A percentile compares a stretch with the other conserved stretches of the same genome.
These are phyloP conservation scores for Cyanophora paradoxa DNA, from an alignment of 78 protist genomes.

Conservation along the genomic window DNA sequence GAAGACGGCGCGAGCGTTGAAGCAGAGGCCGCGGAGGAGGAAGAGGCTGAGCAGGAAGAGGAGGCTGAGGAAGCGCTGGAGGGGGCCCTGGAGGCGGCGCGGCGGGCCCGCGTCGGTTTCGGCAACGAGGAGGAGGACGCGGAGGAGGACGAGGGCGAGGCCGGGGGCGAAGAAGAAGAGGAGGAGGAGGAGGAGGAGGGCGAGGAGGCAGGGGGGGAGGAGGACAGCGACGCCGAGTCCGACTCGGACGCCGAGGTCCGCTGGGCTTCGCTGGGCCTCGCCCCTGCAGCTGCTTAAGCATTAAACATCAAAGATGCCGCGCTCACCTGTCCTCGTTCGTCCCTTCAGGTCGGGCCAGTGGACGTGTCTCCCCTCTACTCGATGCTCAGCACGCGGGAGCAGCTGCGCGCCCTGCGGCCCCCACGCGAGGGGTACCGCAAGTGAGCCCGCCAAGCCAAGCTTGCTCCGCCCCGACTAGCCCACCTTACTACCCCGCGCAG, in stretches of 20 bases:
- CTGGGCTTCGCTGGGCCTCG: no score
- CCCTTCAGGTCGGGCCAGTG: conserved; percentile 25
- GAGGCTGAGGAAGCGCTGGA: conserved; percentile 16
- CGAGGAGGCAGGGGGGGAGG: conserved; percentile 15
- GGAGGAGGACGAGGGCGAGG: conserved; percentile 14
- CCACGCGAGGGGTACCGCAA: conserved; percentile 5
- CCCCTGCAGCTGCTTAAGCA: neutral
- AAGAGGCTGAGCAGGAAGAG: neutral
- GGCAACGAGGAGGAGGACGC: conserved; percentile 9
- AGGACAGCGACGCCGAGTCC: neutral
- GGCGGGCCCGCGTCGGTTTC: neutral
- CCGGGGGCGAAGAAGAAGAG: neutral
- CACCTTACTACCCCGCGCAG: no score
- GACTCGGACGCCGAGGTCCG: neutral
- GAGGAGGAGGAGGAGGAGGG: conserved; percentile 31
- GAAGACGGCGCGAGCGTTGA: no score
- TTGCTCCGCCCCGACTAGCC: conserved; percentile 56
- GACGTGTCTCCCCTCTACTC: conserved; percentile 91
- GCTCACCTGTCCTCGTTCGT: no score
- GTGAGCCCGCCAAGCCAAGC: no score
- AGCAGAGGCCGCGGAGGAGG: neutral
- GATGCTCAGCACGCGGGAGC: conserved; percentile 65
- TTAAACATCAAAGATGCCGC: no score
- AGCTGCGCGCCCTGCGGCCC: conserved; percentile 68
- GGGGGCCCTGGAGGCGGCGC: neutral